Evolutionary conservation across 768 basidiomycete species (phyloP).

Genomic region (Zangia roseola): DNA sequence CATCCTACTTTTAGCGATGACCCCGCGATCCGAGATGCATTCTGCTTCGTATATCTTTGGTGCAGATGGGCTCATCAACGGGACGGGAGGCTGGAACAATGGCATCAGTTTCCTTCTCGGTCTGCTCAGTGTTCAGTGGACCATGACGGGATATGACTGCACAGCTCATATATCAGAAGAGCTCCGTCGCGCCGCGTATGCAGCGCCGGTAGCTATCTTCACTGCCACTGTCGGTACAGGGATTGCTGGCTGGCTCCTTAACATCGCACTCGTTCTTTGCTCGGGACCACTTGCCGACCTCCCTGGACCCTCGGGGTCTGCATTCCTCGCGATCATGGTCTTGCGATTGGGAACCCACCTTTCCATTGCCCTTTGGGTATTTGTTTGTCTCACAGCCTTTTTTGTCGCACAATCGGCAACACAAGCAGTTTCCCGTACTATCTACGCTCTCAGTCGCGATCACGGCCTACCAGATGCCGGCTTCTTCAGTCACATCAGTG

Average conservation of each 20-base stretch:
- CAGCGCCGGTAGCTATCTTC: constrained; percentile 44
- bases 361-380: constrained; percentile 54
- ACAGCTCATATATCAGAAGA: constrained; percentile 39
- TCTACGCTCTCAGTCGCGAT: constrained; percentile 61
- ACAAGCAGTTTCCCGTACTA: constrained; percentile 56
- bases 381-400: constrained; percentile 63
- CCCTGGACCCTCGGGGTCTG: constrained; percentile 51
- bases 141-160: constrained; percentile 37
- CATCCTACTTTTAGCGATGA: constrained; percentile 43
- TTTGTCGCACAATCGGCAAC: constrained; percentile 49
- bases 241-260: constrained; percentile 62
- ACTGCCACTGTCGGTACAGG: constrained; percentile 46
- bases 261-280: constrained; percentile 61
- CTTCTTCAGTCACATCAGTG: constrained; percentile 49
- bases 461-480: constrained; percentile 56
- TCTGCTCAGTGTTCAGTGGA: constrained; percentile 47
- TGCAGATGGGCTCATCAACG: constrained; percentile 37
- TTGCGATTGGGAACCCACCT: constrained; percentile 50
- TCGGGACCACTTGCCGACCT: constrained; percentile 48
- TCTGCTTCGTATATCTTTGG: constrained; percentile 58
- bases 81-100: constrained; percentile 40
- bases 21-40: constrained; percentile 53
- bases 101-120: constrained; percentile 47
- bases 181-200: constrained; percentile 51
- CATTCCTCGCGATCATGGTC: constrained; percentile 58